These are phyloP conservation scores for Populus hybrid DNA, from an alignment of 441 rosid species.

Conservation along the genomic window DNA sequence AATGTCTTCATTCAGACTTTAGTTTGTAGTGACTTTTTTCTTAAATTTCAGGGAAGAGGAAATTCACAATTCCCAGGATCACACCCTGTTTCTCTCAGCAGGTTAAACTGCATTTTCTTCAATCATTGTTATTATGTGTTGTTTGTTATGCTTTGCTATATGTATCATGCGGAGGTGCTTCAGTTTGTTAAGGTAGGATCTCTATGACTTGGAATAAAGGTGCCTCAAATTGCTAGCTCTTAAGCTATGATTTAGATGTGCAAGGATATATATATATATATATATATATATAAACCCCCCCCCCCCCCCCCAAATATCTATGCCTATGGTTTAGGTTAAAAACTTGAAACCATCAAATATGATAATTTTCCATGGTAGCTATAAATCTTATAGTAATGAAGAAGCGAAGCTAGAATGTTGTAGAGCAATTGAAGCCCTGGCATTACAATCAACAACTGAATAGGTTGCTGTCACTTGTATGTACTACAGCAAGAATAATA, in stretches of 20 bases:
- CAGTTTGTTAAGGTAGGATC: neutral
- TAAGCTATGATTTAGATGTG: neutral
- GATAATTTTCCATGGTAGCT: neutral
- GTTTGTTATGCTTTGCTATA: constrained; percentile 12
- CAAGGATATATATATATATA: neutral
- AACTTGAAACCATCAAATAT: neutral
- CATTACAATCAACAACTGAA: neutral
- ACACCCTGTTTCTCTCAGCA: constrained; percentile 97
- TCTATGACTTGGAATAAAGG: neutral
- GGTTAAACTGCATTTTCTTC: constrained; percentile 41
- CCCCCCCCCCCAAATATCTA: neutral
- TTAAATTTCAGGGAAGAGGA: constrained; percentile 67
- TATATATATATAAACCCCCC: no score
- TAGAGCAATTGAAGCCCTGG: neutral
- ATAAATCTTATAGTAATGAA: neutral
- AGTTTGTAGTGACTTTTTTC: neutral
- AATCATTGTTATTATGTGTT: constrained; percentile 2
- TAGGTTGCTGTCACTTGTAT: neutral
- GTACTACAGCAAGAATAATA: neutral
- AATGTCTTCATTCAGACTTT: constrained; percentile 7
- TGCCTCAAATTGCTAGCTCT: neutral
- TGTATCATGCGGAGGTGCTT: neutral
- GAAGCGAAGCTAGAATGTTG: neutral
- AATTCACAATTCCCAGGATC: constrained; percentile 91
- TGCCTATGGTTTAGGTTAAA: neutral